Base-by-base conservation (phyloP, 352 stramenopile genomes). In the Phytopythium boreale region DNA sequence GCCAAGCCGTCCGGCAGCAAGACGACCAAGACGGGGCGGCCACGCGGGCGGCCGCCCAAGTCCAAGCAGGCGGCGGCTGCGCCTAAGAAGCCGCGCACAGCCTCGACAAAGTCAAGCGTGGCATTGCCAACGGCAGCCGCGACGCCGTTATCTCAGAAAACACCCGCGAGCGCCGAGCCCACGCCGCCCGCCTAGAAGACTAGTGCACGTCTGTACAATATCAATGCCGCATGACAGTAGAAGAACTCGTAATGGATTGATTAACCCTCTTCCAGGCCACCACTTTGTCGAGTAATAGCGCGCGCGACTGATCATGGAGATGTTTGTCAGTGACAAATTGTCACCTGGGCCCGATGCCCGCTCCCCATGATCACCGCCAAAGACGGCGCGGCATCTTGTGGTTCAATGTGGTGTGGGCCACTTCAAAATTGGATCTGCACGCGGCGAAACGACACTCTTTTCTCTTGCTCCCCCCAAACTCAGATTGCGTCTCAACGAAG, bases 1-100 rank as follows among this genome's bases (percentile, higher is more conserved):
- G 57, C 60, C 56, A 62, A 64, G 66, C 31, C 62, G 61, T 15
- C 10, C 31, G n/a, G 41, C 44, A 15, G 57, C 43, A 56, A 39
- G 12, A 31, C n/a, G n/a, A 20, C 43, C 20, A 63, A 56, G 46
- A 36, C 58, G 11, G 44, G 44, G 2, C 36, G 49, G 20, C 29
- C 57, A 6, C 43, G 43, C 3, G 44, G 29, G 9, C 29, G 43
- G 1, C 34, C 58, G 29, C 29, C 44, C 20, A 53, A 53, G 43
- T 29, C 10, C 24, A 47, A 56, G n/a, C 15, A 49, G 5, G 24
- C 22, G 5, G 24, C 22, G 20, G 15, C 39, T n/a, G 27, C 57
- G 24, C 24, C 56, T 3, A 56, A 63, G 59, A 63, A 62, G 57
- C 39, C 27, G 29, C 34, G 43, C 19, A 31, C 22, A 31, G 24